Evolutionary conservation across 192 early-diverging fungal species (phyloP).

Genomic region (Dissophora globulifera): DNA sequence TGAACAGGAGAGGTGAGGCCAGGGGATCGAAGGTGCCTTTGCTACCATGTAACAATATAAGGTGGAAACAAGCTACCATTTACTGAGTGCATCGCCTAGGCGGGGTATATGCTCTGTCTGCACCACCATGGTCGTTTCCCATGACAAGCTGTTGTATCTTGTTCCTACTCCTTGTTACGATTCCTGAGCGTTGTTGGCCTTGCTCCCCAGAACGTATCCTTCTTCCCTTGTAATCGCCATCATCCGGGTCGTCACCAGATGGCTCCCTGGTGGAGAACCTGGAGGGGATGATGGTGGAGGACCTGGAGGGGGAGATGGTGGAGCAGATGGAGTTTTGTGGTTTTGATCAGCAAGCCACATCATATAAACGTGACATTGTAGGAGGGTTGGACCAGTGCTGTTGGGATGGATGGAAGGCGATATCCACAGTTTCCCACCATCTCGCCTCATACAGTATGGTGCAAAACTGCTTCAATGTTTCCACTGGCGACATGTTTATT

Average conservation of each 20-base stretch:
- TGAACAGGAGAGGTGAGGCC: too few relatives aligned
- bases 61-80: too few relatives aligned
- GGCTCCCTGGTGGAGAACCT: conserved; percentile 1
- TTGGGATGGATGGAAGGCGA: conserved; percentile 12
- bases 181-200: conserved; percentile 9
- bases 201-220: not conserved
- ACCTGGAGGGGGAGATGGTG: conserved; percentile 9
- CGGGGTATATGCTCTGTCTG: too few relatives aligned
- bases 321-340: conserved; percentile 1
- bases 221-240: conserved; percentile 6
- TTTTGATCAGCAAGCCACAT: conserved; percentile 15
- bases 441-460: conserved; percentile 29
- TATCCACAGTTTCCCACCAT: conserved; percentile 13
- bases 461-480: too few relatives aligned
- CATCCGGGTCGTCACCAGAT: conserved; percentile 12
- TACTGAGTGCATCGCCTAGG: too few relatives aligned
- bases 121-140: too few relatives aligned
- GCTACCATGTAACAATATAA: too few relatives aligned
- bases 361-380: conserved; percentile 8
- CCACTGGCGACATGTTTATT: too few relatives aligned
- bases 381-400: not conserved
- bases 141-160: conserved; percentile 8
- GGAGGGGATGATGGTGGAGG: conserved; percentile 12
- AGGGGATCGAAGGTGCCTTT: too few relatives aligned
- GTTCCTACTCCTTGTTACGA: conserved; percentile 10